Conservation (phyloP, 73 alveolate genomes). For the Paramecium sonneborni region DNA sequence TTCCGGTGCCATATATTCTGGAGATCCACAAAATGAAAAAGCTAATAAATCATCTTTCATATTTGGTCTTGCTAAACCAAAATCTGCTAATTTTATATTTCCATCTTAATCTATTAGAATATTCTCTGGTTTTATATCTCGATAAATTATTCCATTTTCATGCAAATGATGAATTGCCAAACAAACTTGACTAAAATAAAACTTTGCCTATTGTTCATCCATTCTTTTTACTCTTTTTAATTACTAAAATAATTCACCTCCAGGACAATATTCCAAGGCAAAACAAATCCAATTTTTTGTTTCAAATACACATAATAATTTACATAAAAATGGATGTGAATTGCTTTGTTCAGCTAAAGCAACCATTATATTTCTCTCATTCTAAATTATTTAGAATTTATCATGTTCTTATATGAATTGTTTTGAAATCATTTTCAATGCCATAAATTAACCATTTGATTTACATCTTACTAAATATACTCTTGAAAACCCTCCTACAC, state of each 20-base stretch:
- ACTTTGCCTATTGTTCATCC: constrained; percentile 71
- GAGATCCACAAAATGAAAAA: constrained; percentile 77
- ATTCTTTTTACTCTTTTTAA: constrained; percentile 75
- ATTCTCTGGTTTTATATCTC: constrained; percentile 86
- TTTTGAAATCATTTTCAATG: constrained; percentile 80
- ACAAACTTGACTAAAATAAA: constrained; percentile 71
- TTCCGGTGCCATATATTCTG: constrained; percentile 80
- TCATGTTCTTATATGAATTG: constrained; percentile 70
- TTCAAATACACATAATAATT: constrained; percentile 79
- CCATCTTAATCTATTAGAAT: constrained; percentile 77
- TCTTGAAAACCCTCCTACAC: constrained; percentile 87
- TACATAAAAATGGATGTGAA: constrained; percentile 77
- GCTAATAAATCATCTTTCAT: constrained; percentile 65
- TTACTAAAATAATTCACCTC: constrained; percentile 70
- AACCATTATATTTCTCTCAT: constrained; percentile 72
- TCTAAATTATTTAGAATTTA: constrained; percentile 63
- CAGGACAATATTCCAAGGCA: constrained; percentile 68
- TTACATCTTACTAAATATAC: constrained; percentile 81
- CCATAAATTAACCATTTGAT: constrained; percentile 84
- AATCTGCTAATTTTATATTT: constrained; percentile 67
- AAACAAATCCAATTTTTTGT: constrained; percentile 71
- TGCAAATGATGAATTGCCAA: constrained; percentile 79
- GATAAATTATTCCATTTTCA: constrained; percentile 67
- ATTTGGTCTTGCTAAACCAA: constrained; percentile 72
- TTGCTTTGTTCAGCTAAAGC: constrained; percentile 15